phyloP scores from a whole-genome alignment of 345 rosid species.

The Eutrema heterophyllum region DNA sequence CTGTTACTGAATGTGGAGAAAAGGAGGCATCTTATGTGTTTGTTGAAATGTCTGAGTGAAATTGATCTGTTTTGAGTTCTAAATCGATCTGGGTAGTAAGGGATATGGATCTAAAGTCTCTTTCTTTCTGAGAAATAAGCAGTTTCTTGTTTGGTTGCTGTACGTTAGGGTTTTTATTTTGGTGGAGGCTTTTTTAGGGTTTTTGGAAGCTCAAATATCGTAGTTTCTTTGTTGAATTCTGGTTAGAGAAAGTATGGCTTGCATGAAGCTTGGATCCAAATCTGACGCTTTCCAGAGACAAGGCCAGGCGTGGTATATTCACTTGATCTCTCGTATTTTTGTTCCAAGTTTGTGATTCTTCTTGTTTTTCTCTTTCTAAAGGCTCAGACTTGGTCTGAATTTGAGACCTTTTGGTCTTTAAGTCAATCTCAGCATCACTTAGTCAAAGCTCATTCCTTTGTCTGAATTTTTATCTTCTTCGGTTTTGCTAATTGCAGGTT shows the following conservation, averaged over 20 bases:
- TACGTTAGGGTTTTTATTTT: conserved; percentile 20
- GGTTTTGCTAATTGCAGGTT: conserved; percentile 46
- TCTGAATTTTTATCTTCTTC: conserved; percentile 5
- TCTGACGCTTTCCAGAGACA: conserved; percentile 86
- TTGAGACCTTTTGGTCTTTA: background rate
- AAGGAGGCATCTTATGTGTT: conserved; percentile 19
- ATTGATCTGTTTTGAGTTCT: background rate
- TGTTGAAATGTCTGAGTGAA: conserved; percentile 18
- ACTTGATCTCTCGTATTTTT: background rate
- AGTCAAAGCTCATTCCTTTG: conserved; percentile 1
- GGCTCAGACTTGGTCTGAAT: conserved; percentile 15
- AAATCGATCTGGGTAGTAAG: conserved; percentile 13
- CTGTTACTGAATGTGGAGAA: conserved; percentile 2
- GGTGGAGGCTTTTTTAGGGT: background rate
- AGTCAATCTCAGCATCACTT: background rate
- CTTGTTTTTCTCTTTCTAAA: background rate
- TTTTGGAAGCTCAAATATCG: conserved; percentile 11
- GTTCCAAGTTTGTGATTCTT: background rate
- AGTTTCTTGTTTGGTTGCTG: background rate
- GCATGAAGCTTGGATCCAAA: conserved; percentile 91
- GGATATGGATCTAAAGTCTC: conserved; percentile 14
- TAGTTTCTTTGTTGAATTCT: conserved; percentile 9
- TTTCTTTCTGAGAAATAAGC: conserved; percentile 11
- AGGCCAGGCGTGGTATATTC: conserved; percentile 95
- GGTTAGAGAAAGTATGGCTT: conserved; percentile 54